A percentile compares a stretch with the other conserved stretches of the same genome.
These are phyloP conservation scores for Pythium phragmiticola DNA, from an alignment of 352 stramenopile species.

Conservation along the genomic window DNA sequence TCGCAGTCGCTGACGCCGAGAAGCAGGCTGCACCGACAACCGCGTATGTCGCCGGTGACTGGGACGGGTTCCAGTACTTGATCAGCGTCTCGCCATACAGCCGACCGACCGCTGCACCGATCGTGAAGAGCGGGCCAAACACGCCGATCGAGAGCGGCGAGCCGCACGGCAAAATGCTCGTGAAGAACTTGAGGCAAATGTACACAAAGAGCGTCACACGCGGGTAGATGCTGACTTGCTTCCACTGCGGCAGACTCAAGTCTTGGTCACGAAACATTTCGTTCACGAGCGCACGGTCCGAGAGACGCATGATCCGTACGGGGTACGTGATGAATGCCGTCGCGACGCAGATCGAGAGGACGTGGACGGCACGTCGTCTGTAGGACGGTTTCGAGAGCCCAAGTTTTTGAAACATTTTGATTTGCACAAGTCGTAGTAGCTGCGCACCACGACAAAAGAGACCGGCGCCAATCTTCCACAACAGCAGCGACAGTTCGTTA, in stretches of 20 bases:
- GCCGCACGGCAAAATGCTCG: constrained; percentile 66
- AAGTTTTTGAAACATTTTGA: constrained; percentile 52
- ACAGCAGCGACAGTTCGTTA: background rate
- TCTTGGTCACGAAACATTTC: constrained; percentile 71
- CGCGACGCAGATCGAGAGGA: constrained; percentile 58
- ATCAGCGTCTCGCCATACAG: constrained; percentile 79
- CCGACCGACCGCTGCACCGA: constrained; percentile 69
- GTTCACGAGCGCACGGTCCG: constrained; percentile 70
- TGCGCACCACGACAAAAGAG: constrained; percentile 63
- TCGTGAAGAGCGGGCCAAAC: constrained; percentile 82
- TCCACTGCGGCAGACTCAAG: constrained; percentile 60
- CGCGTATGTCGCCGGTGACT: constrained; percentile 82
- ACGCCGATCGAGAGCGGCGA: constrained; percentile 77
- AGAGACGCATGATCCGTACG: constrained; percentile 67
- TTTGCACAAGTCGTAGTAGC: constrained; percentile 43
- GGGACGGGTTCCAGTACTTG: constrained; percentile 72
- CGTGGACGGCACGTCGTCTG: constrained; percentile 54
- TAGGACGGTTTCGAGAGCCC: constrained; percentile 49
- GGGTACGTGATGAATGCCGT: constrained; percentile 68
- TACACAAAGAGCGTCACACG: constrained; percentile 68
- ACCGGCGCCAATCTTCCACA: constrained; percentile 48
- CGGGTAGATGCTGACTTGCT: constrained; percentile 54
- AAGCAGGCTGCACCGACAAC: constrained; percentile 92
- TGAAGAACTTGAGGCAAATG: constrained; percentile 68
- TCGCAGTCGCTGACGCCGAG: constrained; percentile 86